These are phyloP conservation scores for Coprinopsis sp. DNA, from an alignment of 768 basidiomycete genomes.

Conservation along the genomic window DNA sequence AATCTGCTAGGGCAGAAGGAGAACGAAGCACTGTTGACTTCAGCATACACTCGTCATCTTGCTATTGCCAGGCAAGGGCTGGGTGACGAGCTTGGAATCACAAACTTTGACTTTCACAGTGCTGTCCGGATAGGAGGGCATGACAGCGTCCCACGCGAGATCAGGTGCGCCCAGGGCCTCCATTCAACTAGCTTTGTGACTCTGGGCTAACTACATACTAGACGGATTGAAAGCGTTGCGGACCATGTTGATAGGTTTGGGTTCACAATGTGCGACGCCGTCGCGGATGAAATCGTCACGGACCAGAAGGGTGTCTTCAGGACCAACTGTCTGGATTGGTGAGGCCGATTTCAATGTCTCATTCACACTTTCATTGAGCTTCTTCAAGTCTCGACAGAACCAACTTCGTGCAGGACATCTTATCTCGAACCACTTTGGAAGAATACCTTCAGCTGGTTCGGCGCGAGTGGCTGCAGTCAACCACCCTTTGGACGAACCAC, in stretches of 20 bases:
- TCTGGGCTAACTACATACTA: conserved; percentile 23
- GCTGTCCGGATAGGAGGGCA: conserved; percentile 78
- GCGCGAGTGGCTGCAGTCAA: conserved; percentile 68
- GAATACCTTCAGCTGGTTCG: conserved; percentile 77
- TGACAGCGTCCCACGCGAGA: conserved; percentile 74
- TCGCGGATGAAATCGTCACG: conserved; percentile 68
- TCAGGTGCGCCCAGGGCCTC: conserved; percentile 41
- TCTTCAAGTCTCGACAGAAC: conserved; percentile 82
- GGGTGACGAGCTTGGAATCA: conserved; percentile 69
- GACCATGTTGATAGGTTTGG: conserved; percentile 76
- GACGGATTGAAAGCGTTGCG: conserved; percentile 54
- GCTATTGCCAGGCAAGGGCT: conserved; percentile 56
- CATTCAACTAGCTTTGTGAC: conserved; percentile 1
- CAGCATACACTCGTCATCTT: conserved; percentile 80
- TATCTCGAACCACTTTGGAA: conserved; percentile 77
- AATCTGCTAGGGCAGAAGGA: conserved; percentile 92
- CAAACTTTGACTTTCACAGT: conserved; percentile 93
- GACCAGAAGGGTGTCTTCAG: conserved; percentile 89
- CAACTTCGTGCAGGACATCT: conserved; percentile 94
- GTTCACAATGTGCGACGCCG: conserved; percentile 75
- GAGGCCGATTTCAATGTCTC: conserved; percentile 13
- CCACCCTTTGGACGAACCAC: conserved; percentile 77
- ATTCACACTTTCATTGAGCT: conserved; percentile 4
- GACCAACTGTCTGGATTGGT: conserved; percentile 96
- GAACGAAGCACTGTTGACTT: conserved; percentile 81